Conservation (phyloP, 768 basidiomycete species). For the Tulasnella sp. region DNA sequence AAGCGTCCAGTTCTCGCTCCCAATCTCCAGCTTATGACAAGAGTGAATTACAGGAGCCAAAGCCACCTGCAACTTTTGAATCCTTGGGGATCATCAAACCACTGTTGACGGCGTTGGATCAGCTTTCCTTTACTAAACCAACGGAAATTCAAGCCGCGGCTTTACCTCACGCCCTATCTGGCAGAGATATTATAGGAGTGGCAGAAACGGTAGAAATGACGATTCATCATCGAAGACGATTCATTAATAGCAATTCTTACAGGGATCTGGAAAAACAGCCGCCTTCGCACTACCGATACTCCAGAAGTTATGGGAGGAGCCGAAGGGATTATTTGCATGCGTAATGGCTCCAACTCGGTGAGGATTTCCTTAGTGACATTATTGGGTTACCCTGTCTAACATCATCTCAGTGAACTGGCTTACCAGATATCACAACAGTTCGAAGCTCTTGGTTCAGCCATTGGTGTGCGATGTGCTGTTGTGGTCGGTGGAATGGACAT, state of each 20-base stretch:
- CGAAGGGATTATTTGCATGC: constrained; percentile 83
- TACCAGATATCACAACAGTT: constrained; percentile 98
- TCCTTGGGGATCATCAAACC: constrained; percentile 81
- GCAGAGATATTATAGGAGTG: constrained; percentile 95
- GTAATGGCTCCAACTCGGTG: constrained; percentile 84
- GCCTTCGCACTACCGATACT: constrained; percentile 93
- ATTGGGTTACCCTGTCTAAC: neutral
- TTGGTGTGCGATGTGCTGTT: constrained; percentile 83
- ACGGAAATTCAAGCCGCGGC: constrained; percentile 81
- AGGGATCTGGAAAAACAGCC: constrained; percentile 91
- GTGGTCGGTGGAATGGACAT: constrained; percentile 94
- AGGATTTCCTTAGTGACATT: neutral
- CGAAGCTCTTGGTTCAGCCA: constrained; percentile 76
- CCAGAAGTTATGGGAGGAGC: constrained; percentile 93
- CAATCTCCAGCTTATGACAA: constrained; percentile 12
- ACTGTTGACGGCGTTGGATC: constrained; percentile 70
- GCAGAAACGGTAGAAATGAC: constrained; percentile 51
- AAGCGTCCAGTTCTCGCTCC: constrained; percentile 36
- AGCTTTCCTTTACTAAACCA: constrained; percentile 69
- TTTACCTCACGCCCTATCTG: constrained; percentile 78
- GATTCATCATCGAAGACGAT: neutral
- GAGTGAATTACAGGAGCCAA: constrained; percentile 22
- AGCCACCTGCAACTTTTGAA: constrained; percentile 45
- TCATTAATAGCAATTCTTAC: neutral
- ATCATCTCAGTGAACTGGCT: constrained; percentile 75